Conservation (phyloP, 225 moss, liverwort and hornwort genomes). For the Asterella californica region DNA sequence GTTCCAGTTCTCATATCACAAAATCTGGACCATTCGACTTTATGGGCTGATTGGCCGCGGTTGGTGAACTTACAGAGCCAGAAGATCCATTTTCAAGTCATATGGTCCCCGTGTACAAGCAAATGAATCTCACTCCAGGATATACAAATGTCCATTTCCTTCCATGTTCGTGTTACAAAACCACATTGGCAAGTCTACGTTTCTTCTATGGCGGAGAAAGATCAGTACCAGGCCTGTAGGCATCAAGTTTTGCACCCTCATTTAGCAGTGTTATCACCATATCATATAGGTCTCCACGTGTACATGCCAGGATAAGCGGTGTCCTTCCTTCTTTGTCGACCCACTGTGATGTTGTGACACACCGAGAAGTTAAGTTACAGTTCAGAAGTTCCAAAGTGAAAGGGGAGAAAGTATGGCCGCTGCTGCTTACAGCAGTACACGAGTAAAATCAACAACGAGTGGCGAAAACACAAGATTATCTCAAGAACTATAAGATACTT, state of each 20-base stretch:
- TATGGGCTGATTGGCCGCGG: too few species aligned
- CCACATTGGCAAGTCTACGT: background rate
- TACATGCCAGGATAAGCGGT: slow-evolving; percentile 85
- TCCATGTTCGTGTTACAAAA: background rate
- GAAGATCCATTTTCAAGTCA: background rate
- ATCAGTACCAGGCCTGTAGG: slow-evolving; percentile 70
- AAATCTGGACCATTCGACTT: too few species aligned
- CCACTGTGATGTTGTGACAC: slow-evolving; percentile 46
- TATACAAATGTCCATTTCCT: too few species aligned
- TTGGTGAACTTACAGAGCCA: too few species aligned
- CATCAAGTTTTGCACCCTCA: slow-evolving; percentile 77
- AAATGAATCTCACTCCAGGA: too few species aligned
- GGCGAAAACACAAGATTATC: too few species aligned
- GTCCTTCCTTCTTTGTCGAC: slow-evolving; percentile 95
- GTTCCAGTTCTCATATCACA: background rate
- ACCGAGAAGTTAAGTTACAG: background rate
- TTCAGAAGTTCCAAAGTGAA: too few species aligned
- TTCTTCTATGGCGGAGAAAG: background rate
- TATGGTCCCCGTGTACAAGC: too few species aligned
- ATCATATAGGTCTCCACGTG: slow-evolving; percentile 91
- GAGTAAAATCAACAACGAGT: too few species aligned
- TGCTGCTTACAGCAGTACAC: too few species aligned
- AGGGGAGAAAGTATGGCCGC: too few species aligned
- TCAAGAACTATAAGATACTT: too few species aligned
- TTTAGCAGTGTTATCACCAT: slow-evolving; percentile 93